These are phyloP conservation scores for Hyaloscypha finlandica DNA, from an alignment of 495 filamentous ascomycete species.

Conservation along the genomic window DNA sequence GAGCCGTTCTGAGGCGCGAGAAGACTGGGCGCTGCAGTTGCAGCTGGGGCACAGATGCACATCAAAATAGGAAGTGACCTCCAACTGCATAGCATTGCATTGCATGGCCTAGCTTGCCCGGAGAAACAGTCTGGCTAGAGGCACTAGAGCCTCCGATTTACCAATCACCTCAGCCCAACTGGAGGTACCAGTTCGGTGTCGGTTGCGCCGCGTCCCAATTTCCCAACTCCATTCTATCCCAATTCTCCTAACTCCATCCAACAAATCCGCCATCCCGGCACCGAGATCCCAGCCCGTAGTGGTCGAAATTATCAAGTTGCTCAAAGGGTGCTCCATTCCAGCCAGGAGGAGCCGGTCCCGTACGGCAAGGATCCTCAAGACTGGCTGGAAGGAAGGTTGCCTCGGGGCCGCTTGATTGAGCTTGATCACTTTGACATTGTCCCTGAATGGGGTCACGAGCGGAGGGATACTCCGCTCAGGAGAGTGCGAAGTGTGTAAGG, in stretches of 20 bases:
- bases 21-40: too few relatives aligned
- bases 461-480: slow-evolving; percentile 11
- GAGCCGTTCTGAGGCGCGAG: too few relatives aligned
- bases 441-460: slow-evolving; percentile 7
- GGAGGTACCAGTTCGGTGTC: too few relatives aligned
- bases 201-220: background rate
- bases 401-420: slow-evolving; percentile 1
- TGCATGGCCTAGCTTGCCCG: too few relatives aligned
- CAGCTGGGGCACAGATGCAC: too few relatives aligned
- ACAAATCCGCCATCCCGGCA: background rate
- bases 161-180: too few relatives aligned
- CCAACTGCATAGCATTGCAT: too few relatives aligned
- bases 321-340: slow-evolving; percentile 1
- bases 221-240: background rate
- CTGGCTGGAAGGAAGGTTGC: background rate
- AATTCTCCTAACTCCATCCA: too few relatives aligned
- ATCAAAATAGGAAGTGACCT: too few relatives aligned
- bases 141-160: too few relatives aligned
- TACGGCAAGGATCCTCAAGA: background rate
- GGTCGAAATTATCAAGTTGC: background rate
- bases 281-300: slow-evolving; percentile 9
- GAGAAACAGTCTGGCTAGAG: too few relatives aligned
- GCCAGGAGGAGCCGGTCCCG: slow-evolving; percentile 7
- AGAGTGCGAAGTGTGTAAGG: background rate
- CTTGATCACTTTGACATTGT: slow-evolving; percentile 16